Percentiles rank a stretch among this genome's conserved stretches.
These are phyloP conservation scores for Hericium coralloides DNA, from an alignment of 768 basidiomycete species.

Conservation along the genomic window DNA sequence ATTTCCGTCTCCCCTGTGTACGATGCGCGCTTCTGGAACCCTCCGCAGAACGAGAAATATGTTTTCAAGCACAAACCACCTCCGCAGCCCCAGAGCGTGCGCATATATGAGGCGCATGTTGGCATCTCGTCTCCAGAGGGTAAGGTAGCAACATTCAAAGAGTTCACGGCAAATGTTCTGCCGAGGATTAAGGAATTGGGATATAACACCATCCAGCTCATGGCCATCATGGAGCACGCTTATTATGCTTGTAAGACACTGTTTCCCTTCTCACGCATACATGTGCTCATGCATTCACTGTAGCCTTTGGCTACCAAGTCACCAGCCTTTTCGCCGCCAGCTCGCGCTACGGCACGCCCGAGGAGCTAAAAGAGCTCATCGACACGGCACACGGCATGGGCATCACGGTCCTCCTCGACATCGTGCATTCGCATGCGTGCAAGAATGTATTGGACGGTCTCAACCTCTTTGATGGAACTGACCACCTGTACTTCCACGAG, in stretches of 20 bases:
- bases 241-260: slow-evolving; percentile 82
- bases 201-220: slow-evolving; percentile 96
- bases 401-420: slow-evolving; percentile 86
- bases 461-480: slow-evolving; percentile 94
- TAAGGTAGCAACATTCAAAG: slow-evolving; percentile 90
- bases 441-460: slow-evolving; percentile 96
- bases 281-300: slow-evolving; percentile 3
- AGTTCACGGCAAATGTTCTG: slow-evolving; percentile 80
- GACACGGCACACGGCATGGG: slow-evolving; percentile 95
- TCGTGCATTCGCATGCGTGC: slow-evolving; percentile 97
- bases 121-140: slow-evolving; percentile 88
- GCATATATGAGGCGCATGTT: slow-evolving; percentile 97
- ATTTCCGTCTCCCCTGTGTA: slow-evolving; percentile 82
- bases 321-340: slow-evolving; percentile 96
- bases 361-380: slow-evolving; percentile 90
- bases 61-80: slow-evolving; percentile 75
- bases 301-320: slow-evolving; percentile 97
- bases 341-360: slow-evolving; percentile 92
- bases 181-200: slow-evolving; percentile 86
- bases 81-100: slow-evolving; percentile 51
- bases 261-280: too few relatives aligned
- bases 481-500: slow-evolving; percentile 95
- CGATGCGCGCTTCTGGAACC: slow-evolving; percentile 99
- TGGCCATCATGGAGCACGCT: slow-evolving; percentile 98
- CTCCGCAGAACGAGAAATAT: slow-evolving; percentile 62